Base-by-base conservation (phyloP, 371 early-diverging fungal species). In the Zopfochytrium polystomum region DNA sequence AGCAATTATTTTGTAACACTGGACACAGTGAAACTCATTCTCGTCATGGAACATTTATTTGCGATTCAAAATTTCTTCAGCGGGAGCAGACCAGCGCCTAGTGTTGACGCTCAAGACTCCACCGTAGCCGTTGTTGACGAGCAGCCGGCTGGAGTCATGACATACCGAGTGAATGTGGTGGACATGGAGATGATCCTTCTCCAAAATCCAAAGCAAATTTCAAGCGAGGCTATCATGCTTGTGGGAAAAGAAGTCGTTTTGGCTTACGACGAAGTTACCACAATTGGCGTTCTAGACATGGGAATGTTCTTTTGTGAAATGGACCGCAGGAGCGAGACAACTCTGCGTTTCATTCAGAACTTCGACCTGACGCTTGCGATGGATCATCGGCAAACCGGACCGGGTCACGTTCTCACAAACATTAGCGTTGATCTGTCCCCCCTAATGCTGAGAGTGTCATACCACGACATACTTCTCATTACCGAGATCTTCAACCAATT, bases 221-320 rank as follows among this genome's bases (percentile, higher is more conserved):
- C 83, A 23, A 90, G 95, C 0, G 93, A 95, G 61, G 97, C 98
- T 2, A 85, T 98, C 11, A 82, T 95, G 1, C 77, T 97, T 4
- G 83, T 86, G 0, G 83, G 91, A 1, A 79, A 90, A 29, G 88
- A 91, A 61, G 72, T 96, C 0, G 79, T 89, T 48, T 68, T 93
- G 22, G 81, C 89, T 3, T 88, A 87, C 60, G 91, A 93, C 62
- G 75, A 83, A 20, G 82, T 88, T 31, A 80, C 85, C 52, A 85
- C 87, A 1, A 58, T 92, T 4, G 85, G 84, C 2, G 79, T 92
- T 30, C 84, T 91, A 26, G 88, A 90, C 48, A 78, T 93, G 60
- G 91, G 93, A 29, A 90, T 96, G 86, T 88, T 87, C 47, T 75
- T 98, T 46, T 96, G 96, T 78, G 84, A 84, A 26, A 92, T 96